These are phyloP conservation scores for Salix brachista DNA, from an alignment of 345 rosid genomes.

Conservation along the genomic window DNA sequence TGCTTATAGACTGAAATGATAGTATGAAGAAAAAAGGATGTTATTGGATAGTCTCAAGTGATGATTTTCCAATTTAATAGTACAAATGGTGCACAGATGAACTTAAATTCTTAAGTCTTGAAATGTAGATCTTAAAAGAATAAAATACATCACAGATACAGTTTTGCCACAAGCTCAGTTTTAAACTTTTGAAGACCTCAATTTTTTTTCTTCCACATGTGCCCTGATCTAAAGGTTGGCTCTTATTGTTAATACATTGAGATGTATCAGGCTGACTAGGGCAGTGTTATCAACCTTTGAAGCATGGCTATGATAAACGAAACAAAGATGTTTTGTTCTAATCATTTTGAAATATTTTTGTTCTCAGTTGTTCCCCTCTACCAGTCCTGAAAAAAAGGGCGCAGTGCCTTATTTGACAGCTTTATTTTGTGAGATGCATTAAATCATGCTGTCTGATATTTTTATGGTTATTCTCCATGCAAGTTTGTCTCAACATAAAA, in stretches of 20 bases:
- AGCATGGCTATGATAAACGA: too few relatives aligned
- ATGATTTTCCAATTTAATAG: background rate
- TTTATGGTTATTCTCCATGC: background rate
- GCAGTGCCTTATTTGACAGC: background rate
- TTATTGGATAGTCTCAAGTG: background rate
- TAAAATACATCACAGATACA: background rate
- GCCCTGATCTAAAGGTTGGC: background rate
- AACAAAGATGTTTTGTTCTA: too few relatives aligned
- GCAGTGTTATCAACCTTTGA: background rate
- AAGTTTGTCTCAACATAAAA: too few relatives aligned
- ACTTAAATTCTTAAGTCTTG: background rate
- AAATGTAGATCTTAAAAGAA: background rate
- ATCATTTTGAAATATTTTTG: background rate
- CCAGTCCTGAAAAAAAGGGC: background rate
- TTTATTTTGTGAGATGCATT: background rate
- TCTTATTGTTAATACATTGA: background rate
- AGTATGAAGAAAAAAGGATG: background rate
- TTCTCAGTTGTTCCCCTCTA: background rate
- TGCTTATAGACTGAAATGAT: background rate
- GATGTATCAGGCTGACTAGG: background rate
- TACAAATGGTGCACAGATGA: background rate
- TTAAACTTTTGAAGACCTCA: background rate
- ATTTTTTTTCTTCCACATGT: background rate
- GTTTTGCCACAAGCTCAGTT: background rate
- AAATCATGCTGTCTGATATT: background rate